Evolutionary conservation across 2,329 filamentous ascomycete species (phyloP).

Genomic region (Botryotinia convoluta): DNA sequence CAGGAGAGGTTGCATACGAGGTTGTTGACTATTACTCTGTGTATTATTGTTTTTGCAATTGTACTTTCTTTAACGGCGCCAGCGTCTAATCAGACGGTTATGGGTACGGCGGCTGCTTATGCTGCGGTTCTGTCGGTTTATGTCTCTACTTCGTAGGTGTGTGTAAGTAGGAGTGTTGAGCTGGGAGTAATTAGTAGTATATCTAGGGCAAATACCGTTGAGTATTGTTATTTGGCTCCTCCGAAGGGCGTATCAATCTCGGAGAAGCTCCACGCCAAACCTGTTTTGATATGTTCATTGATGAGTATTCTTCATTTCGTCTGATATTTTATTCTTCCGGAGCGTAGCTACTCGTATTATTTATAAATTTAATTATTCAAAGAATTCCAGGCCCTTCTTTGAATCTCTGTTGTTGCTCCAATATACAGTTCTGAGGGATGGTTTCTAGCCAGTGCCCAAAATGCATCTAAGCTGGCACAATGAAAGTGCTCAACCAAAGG

Average conservation of each 20-base stretch:
- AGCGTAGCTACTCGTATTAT: background rate
- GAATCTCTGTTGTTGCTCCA: background rate
- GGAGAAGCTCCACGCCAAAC: too few relatives aligned
- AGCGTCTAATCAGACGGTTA: background rate
- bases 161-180: background rate
- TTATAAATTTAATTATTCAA: background rate
- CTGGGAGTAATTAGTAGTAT: background rate
- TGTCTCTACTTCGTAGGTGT: background rate
- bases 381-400: background rate
- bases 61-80: background rate
- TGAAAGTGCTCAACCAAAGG: background rate
- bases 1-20: background rate
- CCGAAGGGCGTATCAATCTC: background rate
- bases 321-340: background rate
- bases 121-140: background rate
- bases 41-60: background rate
- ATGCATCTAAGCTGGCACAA: background rate
- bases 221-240: background rate
- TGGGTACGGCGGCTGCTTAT: background rate
- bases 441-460: background rate
- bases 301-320: background rate
- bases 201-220: background rate
- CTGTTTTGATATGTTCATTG: background rate
- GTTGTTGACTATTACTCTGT: background rate
- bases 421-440: background rate